Percentiles rank a stretch among this genome's conserved stretches.
Conservation (phyloP, 2,329 filamentous ascomycete species). For the Hypoxylon rubiginosum region DNA sequence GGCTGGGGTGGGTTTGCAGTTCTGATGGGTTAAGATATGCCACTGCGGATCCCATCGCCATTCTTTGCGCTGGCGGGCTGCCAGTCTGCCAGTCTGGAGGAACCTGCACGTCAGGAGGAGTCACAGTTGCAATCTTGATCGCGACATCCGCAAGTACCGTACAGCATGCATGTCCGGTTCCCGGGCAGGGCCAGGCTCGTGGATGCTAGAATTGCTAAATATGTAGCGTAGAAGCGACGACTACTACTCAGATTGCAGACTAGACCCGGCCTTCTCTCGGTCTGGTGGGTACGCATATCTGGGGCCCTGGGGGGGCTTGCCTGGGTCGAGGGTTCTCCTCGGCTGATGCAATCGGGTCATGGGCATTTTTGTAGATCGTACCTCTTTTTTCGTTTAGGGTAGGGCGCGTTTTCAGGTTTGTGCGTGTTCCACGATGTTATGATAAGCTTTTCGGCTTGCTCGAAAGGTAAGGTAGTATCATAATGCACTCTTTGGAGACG, state of each 20-base stretch:
- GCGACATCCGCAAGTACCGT: not conserved
- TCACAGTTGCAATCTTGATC: not conserved
- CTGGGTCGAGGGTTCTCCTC: conserved; percentile 10
- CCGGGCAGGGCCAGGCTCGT: not conserved
- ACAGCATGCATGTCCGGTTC: not conserved
- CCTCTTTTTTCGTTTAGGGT: not conserved
- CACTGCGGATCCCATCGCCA: not conserved
- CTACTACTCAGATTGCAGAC: conserved; percentile 4
- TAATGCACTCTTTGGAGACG: conserved; percentile 1
- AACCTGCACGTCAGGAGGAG: not conserved
- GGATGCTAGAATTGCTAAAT: not conserved
- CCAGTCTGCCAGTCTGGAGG: not conserved
- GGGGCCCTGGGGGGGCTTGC: conserved; percentile 2
- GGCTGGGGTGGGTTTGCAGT: conserved; percentile 13
- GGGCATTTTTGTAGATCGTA: not conserved
- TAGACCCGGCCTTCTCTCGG: conserved; percentile 25
- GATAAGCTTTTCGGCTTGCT: conserved; percentile 1
- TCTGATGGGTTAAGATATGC: not conserved
- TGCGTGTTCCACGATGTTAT: not conserved
- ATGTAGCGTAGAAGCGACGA: conserved; percentile 13
- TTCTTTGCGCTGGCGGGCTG: not conserved
- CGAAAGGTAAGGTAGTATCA: conserved; percentile 1
- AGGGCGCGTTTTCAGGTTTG: not conserved
- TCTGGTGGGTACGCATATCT: conserved; percentile 20
- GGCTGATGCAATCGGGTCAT: conserved; percentile 19